Conservation (phyloP, 805 yeast genomes). For the Jamesozyma gamospora region DNA sequence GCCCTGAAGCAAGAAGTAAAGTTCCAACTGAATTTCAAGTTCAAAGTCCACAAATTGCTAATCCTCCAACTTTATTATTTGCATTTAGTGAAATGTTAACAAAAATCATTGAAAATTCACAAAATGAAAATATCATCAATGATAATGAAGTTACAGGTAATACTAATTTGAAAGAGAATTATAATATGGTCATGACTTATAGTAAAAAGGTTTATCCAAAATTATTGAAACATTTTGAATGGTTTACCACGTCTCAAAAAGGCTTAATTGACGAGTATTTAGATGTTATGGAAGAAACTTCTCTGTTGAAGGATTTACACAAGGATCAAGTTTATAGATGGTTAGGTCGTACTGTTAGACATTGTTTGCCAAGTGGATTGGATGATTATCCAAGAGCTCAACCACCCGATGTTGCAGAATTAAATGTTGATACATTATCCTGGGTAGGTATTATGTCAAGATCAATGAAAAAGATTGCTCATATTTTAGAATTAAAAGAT, state of each 20-base stretch:
- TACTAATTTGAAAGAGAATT: conserved; percentile 41
- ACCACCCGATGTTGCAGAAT: conserved; percentile 76
- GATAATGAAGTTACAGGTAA: conserved; percentile 16
- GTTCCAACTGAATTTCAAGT: conserved; percentile 78
- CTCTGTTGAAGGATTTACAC: conserved; percentile 32
- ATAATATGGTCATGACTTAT: conserved; percentile 48
- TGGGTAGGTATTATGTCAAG: conserved; percentile 94
- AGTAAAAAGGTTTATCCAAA: conserved; percentile 65
- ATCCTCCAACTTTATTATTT: conserved; percentile 89
- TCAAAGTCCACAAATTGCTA: conserved; percentile 84
- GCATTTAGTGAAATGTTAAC: conserved; percentile 51
- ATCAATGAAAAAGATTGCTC: conserved; percentile 67
- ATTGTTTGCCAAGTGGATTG: conserved; percentile 84
- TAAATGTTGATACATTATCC: conserved; percentile 78
- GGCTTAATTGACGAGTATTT: conserved; percentile 70
- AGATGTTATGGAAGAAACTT: conserved; percentile 19
- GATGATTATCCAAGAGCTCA: conserved; percentile 90
- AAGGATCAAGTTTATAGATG: conserved; percentile 69
- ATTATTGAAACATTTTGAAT: conserved; percentile 64
- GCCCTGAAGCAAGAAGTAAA: conserved; percentile 78
- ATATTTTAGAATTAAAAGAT: conserved; percentile 43
- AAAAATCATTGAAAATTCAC: conserved; percentile 28
- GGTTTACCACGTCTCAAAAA: conserved; percentile 74
- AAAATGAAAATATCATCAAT: conserved; percentile 2
- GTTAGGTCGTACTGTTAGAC: conserved; percentile 82